phyloP scores from a whole-genome alignment of 441 rosid species.

The Bruguiera hainesii region DNA sequence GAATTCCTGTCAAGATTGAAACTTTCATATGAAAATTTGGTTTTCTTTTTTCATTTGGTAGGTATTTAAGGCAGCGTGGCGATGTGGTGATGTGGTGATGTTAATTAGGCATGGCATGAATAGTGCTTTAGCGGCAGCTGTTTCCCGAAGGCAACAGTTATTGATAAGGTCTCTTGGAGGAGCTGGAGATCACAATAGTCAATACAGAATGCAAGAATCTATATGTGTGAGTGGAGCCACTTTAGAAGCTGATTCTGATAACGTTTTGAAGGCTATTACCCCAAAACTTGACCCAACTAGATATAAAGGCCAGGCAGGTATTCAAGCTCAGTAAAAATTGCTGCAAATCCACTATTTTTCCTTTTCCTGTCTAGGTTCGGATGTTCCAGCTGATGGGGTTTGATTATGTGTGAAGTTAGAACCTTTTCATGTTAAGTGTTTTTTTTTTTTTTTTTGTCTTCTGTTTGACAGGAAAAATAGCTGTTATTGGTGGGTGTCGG shows the following conservation, averaged over 20 bases:
- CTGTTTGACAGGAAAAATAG: conserved; percentile 65
- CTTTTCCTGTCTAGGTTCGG: no score
- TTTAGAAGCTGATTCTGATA: conserved; percentile 68
- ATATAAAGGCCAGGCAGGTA: conserved; percentile 98
- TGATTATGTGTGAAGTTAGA: neutral
- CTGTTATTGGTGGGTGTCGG: conserved; percentile 93
- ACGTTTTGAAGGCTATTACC: conserved; percentile 53
- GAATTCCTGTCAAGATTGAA: neutral
- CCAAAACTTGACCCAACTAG: conserved; percentile 55
- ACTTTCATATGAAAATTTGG: neutral
- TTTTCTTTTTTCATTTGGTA: neutral
- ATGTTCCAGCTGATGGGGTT: no score
- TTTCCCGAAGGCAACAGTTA: conserved; percentile 67
- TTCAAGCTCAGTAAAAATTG: no score
- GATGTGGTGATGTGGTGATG: conserved; percentile 32
- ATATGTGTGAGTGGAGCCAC: conserved; percentile 25
- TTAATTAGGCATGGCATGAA: conserved; percentile 43
- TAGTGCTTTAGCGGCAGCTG: conserved; percentile 38
- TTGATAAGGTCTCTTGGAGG: conserved; percentile 52
- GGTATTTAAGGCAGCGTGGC: neutral
- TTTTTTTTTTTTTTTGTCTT: no score
- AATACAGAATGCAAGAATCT: conserved; percentile 36
- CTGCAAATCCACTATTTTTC: no score
- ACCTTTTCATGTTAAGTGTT: neutral
- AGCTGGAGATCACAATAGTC: conserved; percentile 15